These are phyloP conservation scores for Trichoderma simmonsii DNA, from an alignment of 2,329 filamentous ascomycete genomes.

Conservation along the genomic window DNA sequence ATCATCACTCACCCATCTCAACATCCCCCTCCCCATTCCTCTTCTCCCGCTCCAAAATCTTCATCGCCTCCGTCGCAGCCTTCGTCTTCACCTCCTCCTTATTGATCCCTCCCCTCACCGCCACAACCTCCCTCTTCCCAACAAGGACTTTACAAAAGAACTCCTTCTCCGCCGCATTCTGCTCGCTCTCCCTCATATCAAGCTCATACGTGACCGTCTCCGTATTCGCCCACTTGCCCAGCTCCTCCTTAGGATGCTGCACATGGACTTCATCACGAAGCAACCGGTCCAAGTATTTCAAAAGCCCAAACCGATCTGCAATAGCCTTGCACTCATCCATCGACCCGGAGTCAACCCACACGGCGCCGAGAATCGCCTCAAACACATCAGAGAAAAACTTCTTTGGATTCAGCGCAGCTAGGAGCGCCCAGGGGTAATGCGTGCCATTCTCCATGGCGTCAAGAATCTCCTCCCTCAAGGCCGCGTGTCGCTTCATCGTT, in stretches of 20 bases:
- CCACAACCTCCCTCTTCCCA: constrained; percentile 44
- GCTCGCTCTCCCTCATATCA: constrained; percentile 24
- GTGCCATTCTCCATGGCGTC: constrained; percentile 47
- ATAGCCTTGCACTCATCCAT: constrained; percentile 58
- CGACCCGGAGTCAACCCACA: constrained; percentile 76
- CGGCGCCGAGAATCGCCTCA: constrained; percentile 74
- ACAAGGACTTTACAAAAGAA: constrained; percentile 50
- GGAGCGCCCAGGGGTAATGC: constrained; percentile 72
- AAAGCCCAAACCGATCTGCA: constrained; percentile 61
- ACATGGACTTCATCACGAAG: constrained; percentile 57
- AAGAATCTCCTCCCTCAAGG: constrained; percentile 48
- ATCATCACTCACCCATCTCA: background rate
- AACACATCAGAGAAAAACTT: constrained; percentile 85
- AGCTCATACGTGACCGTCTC: constrained; percentile 54
- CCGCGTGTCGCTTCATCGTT: constrained; percentile 44
- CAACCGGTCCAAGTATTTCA: constrained; percentile 60
- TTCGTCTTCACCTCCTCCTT: constrained; percentile 52
- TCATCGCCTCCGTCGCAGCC: constrained; percentile 53
- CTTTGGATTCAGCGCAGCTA: constrained; percentile 61
- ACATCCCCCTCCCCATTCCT: constrained; percentile 16
- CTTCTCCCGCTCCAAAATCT: constrained; percentile 29
- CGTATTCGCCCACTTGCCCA: constrained; percentile 56
- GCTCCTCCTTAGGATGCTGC: constrained; percentile 63
- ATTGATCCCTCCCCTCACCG: constrained; percentile 44
- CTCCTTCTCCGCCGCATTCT: constrained; percentile 24